Conservation (phyloP, 192 early-diverging fungal genomes). For the Backusella psychrophila region DNA sequence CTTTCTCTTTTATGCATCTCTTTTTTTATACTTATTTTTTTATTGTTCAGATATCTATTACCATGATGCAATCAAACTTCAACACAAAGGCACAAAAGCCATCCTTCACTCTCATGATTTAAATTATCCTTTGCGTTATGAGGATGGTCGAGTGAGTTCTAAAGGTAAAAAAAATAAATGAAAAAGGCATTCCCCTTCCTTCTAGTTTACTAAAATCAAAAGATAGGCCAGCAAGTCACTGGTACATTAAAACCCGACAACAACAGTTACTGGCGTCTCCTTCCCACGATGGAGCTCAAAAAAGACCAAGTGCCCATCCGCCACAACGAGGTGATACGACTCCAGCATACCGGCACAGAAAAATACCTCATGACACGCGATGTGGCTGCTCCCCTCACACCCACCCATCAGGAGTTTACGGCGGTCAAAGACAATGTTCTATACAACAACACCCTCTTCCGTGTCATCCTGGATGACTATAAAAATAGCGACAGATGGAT, state of each 20-base stretch:
- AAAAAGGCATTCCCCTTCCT: background rate
- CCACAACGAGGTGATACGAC: conserved; percentile 77
- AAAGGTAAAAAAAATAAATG: conserved; percentile 52
- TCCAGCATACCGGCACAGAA: conserved; percentile 64
- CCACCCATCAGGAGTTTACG: conserved; percentile 67
- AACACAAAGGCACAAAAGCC: conserved; percentile 71
- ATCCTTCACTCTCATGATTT: conserved; percentile 80
- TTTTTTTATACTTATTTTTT: no score
- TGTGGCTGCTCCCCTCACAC: conserved; percentile 59
- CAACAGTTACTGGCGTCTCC: conserved; percentile 68
- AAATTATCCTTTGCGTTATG: conserved; percentile 87
- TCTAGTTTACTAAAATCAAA: background rate
- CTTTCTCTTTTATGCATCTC: background rate
- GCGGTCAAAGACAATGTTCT: conserved; percentile 53
- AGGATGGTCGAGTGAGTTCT: conserved; percentile 86
- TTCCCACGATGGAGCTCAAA: conserved; percentile 33
- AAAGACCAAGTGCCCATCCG: conserved; percentile 41
- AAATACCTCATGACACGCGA: conserved; percentile 62
- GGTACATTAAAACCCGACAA: conserved; percentile 76
- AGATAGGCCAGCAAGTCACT: conserved; percentile 82
- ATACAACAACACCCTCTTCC: conserved; percentile 57
- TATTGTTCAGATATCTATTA: conserved; percentile 62
- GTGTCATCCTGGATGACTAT: conserved; percentile 58
- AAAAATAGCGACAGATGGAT: conserved; percentile 47
- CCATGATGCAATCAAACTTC: conserved; percentile 74